These are phyloP conservation scores for Waltiozyma sp. DNA, from an alignment of 1,139 yeast species.

Conservation along the genomic window DNA sequence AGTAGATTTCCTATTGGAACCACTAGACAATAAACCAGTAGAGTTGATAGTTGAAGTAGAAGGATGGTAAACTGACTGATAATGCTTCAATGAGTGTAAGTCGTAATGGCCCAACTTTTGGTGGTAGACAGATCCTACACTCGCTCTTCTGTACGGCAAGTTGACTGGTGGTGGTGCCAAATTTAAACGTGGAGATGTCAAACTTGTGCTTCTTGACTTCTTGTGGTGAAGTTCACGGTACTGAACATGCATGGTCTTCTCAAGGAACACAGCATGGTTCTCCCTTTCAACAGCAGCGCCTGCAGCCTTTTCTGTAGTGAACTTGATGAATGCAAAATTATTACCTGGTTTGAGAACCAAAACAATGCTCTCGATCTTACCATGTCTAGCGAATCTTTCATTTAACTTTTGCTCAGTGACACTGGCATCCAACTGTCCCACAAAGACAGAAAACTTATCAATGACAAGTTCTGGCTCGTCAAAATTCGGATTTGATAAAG, in stretches of 20 bases:
- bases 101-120: slow-evolving; percentile 1
- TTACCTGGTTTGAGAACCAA: slow-evolving; percentile 38
- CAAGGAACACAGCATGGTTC: slow-evolving; percentile 64
- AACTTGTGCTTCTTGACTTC: slow-evolving; percentile 10
- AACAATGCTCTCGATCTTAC: slow-evolving; percentile 41
- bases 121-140: slow-evolving; percentile 19
- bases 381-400: slow-evolving; percentile 57
- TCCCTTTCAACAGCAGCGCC: slow-evolving; percentile 76
- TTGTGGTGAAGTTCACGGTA: slow-evolving; percentile 51
- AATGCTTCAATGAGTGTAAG: slow-evolving; percentile 12
- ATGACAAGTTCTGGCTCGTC: slow-evolving; percentile 28
- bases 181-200: slow-evolving; percentile 30
- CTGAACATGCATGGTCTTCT: slow-evolving; percentile 74
- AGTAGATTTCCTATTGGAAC: not conserved
- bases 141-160: slow-evolving; percentile 32
- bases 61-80: slow-evolving; percentile 5
- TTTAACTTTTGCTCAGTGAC: slow-evolving; percentile 45
- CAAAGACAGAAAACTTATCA: slow-evolving; percentile 64
- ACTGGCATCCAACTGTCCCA: slow-evolving; percentile 54
- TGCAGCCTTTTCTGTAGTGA: slow-evolving; percentile 55
- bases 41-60: slow-evolving; percentile 4
- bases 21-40: not conserved
- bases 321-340: slow-evolving; percentile 65
- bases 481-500: not conserved
- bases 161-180: slow-evolving; percentile 73